Evolutionary conservation across 352 stramenopile species (phyloP).

Genomic region (Phytopythium aichiense): DNA sequence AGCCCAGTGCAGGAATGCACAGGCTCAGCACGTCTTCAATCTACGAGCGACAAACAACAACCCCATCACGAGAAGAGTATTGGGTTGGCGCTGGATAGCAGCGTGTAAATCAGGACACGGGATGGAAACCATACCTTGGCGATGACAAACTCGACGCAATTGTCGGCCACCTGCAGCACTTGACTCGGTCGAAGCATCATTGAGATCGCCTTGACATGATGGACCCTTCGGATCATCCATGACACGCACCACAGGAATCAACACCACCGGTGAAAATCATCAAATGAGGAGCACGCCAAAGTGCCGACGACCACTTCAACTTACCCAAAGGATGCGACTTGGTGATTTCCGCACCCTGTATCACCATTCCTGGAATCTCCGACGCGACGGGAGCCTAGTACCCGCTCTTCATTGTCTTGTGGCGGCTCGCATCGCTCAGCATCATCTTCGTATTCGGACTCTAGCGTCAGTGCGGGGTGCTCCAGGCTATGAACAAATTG

Average conservation of each 20-base stretch:
- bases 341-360: background rate
- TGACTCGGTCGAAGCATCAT: slow-evolving; percentile 22
- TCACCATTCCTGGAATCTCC: background rate
- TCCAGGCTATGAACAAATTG: background rate
- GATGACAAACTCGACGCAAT: slow-evolving; percentile 28
- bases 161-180: slow-evolving; percentile 26
- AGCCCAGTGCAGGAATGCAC: slow-evolving; percentile 65
- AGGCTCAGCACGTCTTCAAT: slow-evolving; percentile 65
- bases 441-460: background rate
- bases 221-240: background rate
- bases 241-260: background rate
- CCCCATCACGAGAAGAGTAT: background rate
- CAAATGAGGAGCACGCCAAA: background rate
- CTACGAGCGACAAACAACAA: slow-evolving; percentile 11
- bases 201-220: slow-evolving; percentile 23
- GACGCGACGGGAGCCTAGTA: background rate
- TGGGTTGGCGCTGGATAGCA: background rate
- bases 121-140: slow-evolving; percentile 25
- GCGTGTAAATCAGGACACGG: background rate
- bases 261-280: background rate
- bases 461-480: background rate
- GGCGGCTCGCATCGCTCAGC: background rate
- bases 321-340: background rate
- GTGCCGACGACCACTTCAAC: background rate
- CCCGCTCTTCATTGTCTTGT: background rate